Evolutionary conservation across 2,329 filamentous ascomycete genomes (phyloP).

Genomic region (Karstenula rhodostoma): DNA sequence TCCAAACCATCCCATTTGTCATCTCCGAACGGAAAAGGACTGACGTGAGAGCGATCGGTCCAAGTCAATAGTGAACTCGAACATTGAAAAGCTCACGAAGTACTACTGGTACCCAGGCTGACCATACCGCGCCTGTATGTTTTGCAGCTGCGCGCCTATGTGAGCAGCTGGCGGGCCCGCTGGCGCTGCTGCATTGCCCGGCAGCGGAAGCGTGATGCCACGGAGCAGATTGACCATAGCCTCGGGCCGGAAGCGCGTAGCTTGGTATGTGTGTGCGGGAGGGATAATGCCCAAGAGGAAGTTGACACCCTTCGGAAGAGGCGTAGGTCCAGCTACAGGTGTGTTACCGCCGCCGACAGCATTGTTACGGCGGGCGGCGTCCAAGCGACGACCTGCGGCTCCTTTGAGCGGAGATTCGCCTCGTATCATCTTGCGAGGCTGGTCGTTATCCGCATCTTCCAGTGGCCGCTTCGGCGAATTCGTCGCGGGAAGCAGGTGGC

Average conservation of each 20-base stretch:
- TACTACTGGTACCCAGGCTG: conserved; percentile 11
- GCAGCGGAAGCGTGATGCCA: conserved; percentile 47
- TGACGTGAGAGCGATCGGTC: neutral
- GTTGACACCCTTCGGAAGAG: conserved; percentile 72
- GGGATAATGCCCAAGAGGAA: conserved; percentile 75
- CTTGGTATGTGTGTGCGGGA: conserved; percentile 74
- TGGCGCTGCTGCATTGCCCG: conserved; percentile 9
- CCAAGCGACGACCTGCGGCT: conserved; percentile 82
- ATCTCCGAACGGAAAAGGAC: neutral
- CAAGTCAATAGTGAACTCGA: neutral
- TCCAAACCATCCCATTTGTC: neutral
- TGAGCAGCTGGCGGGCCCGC: conserved; percentile 14
- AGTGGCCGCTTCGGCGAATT: conserved; percentile 59
- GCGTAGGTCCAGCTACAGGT: conserved; percentile 59
- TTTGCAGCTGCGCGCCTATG: conserved; percentile 33
- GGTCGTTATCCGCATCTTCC: conserved; percentile 72
- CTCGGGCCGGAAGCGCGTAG: conserved; percentile 72
- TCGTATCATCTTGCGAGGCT: conserved; percentile 84
- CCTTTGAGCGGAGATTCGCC: conserved; percentile 95
- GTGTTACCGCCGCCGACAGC: conserved; percentile 38
- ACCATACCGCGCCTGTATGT: conserved; percentile 44
- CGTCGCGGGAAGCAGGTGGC: conserved; percentile 32
- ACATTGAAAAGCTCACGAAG: neutral
- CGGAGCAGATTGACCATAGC: conserved; percentile 78
- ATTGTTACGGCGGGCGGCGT: conserved; percentile 70